Base-by-base conservation (phyloP, 192 early-diverging fungal species). In the Powellomyces hirtus region DNA sequence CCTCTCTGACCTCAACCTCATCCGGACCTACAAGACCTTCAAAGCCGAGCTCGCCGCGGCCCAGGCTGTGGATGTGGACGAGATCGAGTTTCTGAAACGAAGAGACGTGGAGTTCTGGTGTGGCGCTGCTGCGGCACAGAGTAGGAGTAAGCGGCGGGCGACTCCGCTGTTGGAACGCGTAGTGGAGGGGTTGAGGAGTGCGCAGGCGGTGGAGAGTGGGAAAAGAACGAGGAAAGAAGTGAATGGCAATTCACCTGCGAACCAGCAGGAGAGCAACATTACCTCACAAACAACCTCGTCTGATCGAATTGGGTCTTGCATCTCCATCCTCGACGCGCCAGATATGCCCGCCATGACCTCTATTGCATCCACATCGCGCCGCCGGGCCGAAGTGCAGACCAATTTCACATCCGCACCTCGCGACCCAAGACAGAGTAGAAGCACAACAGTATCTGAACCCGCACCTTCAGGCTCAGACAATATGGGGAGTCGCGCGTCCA, bases 1-100 rank as follows among this genome's bases (percentile, higher is more conserved):
- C 62, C 46, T 64, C 2, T 64, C 62, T 1, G 62, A 64, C 49
- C 14, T 46, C 1, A 14, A 27, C 16, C 33, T 64, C 18, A 29
- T 14, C 20, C 14, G 30, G 26, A 64, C 62, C 18, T 34, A 20
- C 16, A 64, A 64, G 51, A 29, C 27, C 3, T 31, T 64, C 13
- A 3, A 30, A 33, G 18, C 22, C 42, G 62, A 64, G 62, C 49
- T 64, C 20, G 37, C 62, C 4, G 20, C 14, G 5, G 8, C 8
- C 14, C 26, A 64, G 35, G 62, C n/a, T n/a, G 62, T 51, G 5
- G 26, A 38, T 8, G 26, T 20, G 2, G 6, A 45, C 30, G 42
- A 53, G 22, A 13, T 64, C 6, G 14, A 5, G 42, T 35, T 64
- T 22, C 22, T 64, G 26, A 64, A 51, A 34, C 62, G 62, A 3